Percentiles rank a stretch among this genome's conserved stretches.
These are phyloP conservation scores for Oryza glaberrima DNA, from an alignment of 176 grass and related monocot species.

Conservation along the genomic window DNA sequence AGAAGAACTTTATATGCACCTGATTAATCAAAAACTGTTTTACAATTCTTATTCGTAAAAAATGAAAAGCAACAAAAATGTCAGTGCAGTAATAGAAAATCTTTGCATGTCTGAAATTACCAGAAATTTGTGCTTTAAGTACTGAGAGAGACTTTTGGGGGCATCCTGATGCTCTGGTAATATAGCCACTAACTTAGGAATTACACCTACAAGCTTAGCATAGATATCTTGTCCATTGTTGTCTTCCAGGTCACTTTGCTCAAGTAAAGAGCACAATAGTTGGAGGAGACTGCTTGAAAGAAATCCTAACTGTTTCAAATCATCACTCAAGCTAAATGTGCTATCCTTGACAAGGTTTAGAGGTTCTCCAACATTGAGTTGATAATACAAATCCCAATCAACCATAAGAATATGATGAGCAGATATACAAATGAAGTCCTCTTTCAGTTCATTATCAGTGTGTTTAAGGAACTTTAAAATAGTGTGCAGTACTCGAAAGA, in stretches of 20 bases:
- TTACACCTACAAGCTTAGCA: slow-evolving; percentile 56
- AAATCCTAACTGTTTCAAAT: slow-evolving; percentile 42
- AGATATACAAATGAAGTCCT: slow-evolving; percentile 55
- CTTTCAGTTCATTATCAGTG: slow-evolving; percentile 49
- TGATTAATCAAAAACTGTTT: slow-evolving; percentile 1
- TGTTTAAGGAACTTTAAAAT: slow-evolving; percentile 79
- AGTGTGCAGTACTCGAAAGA: slow-evolving; percentile 69
- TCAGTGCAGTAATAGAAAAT: slow-evolving; percentile 25
- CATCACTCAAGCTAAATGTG: slow-evolving; percentile 24
- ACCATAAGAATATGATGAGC: slow-evolving; percentile 64
- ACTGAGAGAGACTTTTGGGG: slow-evolving; percentile 50
- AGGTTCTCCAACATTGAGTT: slow-evolving; percentile 35
- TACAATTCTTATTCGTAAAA: not conserved
- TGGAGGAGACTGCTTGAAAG: slow-evolving; percentile 74
- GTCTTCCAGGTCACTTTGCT: slow-evolving; percentile 52
- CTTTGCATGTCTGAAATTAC: slow-evolving; percentile 40
- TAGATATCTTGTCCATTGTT: slow-evolving; percentile 38
- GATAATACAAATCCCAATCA: slow-evolving; percentile 52
- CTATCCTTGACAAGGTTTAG: slow-evolving; percentile 25
- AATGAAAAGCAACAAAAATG: not conserved
- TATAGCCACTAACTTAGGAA: slow-evolving; percentile 57
- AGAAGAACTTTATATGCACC: not conserved
- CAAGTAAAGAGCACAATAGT: slow-evolving; percentile 75
- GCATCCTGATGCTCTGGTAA: slow-evolving; percentile 51
- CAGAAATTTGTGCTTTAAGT: slow-evolving; percentile 77